Base-by-base conservation (phyloP, 2,329 filamentous ascomycete species). In the Elsinoe arachidis region DNA sequence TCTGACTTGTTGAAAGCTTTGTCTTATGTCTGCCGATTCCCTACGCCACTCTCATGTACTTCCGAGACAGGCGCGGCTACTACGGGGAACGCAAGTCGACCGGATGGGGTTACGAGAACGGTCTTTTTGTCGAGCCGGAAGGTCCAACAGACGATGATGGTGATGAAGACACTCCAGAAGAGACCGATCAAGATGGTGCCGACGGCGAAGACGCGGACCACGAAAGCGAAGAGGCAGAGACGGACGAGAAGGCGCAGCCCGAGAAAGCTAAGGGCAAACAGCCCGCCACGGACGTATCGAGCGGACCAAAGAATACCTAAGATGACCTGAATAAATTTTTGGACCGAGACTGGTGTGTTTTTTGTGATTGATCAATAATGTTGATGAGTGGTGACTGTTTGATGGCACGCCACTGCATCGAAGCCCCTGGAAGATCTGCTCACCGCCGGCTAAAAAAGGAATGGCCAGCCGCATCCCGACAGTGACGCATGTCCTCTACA, bases 391-490 rank as follows among this genome's bases (percentile, higher is more conserved):
- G 12, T 43, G 39, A 43, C 19, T 43, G 17, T 23, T 23, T 23
- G 14, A 43, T 15, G n/a, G 19, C 38, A 19, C 39, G 39, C 39
- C 41, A 26, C 41, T n/a, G 17, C 3, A 39, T 56, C n/a, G 54
- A 56, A 56, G 19, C 23, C 14, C 41, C 43, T 49, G 17, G 54
- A 56, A 56, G 38, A 10, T 15, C 37, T 44, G 37, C 38, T 55
- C 54, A 56, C 54, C 54, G 54, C 54, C 54, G 23, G 11, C 54
- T 30, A 2, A 49, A 56, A 35, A 12, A 43, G 54, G 54, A 34
- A 46, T 56, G 43, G 54, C 21, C 14, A 10, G 21, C 23, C 12
- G n/a, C 26, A 38, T 41, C 43, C 37, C 39, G 41, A 17, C 41
- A 47, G 54, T 56, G 54, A 56, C 54, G 54, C 54, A 56, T 56